Conservation (phyloP, 2,329 filamentous ascomycete species). For the Colletotrichum caudatum region DNA sequence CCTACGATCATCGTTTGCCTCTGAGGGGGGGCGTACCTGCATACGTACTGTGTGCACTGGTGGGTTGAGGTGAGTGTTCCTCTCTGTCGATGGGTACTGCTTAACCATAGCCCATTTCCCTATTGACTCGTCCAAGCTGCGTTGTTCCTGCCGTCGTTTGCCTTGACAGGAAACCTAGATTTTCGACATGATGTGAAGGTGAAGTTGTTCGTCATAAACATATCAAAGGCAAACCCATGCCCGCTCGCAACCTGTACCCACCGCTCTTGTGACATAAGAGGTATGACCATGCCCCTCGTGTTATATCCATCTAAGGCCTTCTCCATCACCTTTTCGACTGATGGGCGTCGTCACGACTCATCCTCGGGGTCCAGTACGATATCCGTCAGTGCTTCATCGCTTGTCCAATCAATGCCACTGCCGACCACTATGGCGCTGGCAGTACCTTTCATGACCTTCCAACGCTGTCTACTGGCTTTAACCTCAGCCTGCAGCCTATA, state of each 20-base stretch:
- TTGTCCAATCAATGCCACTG: constrained; percentile 85
- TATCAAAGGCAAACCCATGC: not conserved
- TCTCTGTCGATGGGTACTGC: not conserved
- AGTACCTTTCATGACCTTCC: constrained; percentile 81
- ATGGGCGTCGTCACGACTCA: constrained; percentile 9
- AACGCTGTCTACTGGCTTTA: constrained; percentile 72
- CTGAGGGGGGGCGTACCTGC: constrained; percentile 7
- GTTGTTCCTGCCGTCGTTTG: not conserved
- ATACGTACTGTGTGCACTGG: not conserved
- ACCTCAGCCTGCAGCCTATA: constrained; percentile 69
- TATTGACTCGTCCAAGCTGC: not conserved
- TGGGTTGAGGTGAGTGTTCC: not conserved
- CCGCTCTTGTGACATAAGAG: not conserved
- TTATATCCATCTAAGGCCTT: not conserved
- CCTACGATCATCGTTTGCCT: not conserved
- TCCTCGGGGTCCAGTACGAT: constrained; percentile 78
- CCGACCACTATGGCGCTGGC: constrained; percentile 83
- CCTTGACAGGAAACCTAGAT: not conserved
- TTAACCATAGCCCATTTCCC: not conserved
- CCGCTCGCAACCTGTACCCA: no score
- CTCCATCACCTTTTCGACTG: not conserved
- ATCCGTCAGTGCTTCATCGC: constrained; percentile 73
- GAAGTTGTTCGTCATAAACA: not conserved
- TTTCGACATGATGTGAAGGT: not conserved
- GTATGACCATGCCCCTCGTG: not conserved